These are phyloP conservation scores for Ichthyophthirius multifiliis DNA, from an alignment of 169 alveolate genomes.

Conservation along the genomic window DNA sequence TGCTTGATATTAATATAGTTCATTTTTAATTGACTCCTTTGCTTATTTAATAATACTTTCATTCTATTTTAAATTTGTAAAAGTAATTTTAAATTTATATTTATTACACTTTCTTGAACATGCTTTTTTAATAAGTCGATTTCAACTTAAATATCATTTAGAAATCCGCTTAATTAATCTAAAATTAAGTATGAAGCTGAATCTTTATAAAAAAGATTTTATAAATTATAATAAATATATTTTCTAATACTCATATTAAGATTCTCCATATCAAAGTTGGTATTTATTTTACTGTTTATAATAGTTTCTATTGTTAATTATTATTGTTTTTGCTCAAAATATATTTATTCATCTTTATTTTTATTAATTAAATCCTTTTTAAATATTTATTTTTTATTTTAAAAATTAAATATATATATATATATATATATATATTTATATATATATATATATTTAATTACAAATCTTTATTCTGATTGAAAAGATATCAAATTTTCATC, in stretches of 20 bases:
- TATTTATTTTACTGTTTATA: neutral
- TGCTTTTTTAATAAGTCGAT: neutral
- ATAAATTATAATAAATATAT: neutral
- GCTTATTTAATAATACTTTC: too few species aligned
- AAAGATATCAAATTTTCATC: neutral
- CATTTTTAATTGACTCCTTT: too few species aligned
- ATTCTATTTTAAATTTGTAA: too few species aligned
- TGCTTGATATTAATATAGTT: too few species aligned
- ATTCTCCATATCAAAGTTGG: neutral
- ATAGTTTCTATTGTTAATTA: neutral
- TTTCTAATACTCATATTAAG: neutral
- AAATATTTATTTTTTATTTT: neutral
- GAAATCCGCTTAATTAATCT: constrained; percentile 17
- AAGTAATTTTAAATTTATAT: too few species aligned
- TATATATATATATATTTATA: neutral
- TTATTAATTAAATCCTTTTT: neutral
- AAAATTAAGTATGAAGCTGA: constrained; percentile 25
- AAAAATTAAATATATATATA: neutral
- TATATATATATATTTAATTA: neutral
- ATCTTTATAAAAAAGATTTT: neutral
- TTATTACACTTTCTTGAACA: neutral
- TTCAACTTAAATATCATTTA: neutral
- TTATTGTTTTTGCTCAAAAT: neutral
- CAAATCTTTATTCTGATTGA: neutral
- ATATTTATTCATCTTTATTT: neutral